phyloP scores from a whole-genome alignment of 306 rosid species.

The Prunus salicina region DNA sequence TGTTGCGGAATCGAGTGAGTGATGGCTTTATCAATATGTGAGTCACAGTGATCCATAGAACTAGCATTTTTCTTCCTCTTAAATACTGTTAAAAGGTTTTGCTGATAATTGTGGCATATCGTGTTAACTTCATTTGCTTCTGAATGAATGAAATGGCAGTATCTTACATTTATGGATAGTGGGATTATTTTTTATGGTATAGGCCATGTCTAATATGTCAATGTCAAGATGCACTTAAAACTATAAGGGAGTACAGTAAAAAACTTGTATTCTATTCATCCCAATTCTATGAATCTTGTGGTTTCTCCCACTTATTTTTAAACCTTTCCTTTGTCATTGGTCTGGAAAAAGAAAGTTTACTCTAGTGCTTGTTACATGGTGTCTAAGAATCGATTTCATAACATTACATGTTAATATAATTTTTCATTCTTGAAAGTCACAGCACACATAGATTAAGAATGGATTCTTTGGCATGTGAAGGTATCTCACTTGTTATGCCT shows the following conservation, averaged over 20 bases:
- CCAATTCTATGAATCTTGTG: neutral
- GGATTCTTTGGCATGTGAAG: neutral
- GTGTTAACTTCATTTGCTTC: neutral
- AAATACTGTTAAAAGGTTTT: neutral
- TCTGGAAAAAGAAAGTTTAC: neutral
- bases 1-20: conserved; percentile 56
- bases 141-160: neutral
- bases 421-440: neutral
- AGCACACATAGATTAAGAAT: neutral
- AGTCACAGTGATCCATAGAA: conserved; percentile 36
- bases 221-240: neutral
- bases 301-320: neutral
- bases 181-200: neutral
- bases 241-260: neutral
- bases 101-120: neutral
- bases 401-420: neutral
- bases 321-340: neutral
- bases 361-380: neutral
- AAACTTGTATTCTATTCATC: too few relatives aligned
- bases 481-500: too few relatives aligned
- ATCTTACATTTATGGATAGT: neutral
- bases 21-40: conserved; percentile 66
- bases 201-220: neutral
- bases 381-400: neutral
- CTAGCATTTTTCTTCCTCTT: conserved; percentile 9